phyloP scores from a whole-genome alignment of 2,329 filamentous ascomycete species.

The Cladophialophora immunda region DNA sequence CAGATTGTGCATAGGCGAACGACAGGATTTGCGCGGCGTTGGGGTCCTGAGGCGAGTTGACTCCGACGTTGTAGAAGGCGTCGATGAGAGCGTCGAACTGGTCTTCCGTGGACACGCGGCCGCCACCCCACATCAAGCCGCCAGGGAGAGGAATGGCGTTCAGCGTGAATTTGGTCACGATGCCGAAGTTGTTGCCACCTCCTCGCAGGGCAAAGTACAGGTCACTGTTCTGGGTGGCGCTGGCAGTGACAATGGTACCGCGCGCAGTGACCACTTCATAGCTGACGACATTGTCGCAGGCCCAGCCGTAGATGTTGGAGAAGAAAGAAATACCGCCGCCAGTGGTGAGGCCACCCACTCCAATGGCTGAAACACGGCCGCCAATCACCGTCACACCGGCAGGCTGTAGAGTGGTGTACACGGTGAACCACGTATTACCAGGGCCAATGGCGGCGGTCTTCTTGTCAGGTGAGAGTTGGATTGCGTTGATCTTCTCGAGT shows the following conservation, averaged over 20 bases:
- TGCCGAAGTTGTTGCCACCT: slow-evolving; percentile 51
- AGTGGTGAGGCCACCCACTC: slow-evolving; percentile 40
- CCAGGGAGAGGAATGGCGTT: slow-evolving; percentile 39
- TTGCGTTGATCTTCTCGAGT: slow-evolving; percentile 44
- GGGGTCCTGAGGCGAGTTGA: slow-evolving; percentile 46
- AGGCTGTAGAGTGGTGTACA: slow-evolving; percentile 46
- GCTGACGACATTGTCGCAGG: slow-evolving; percentile 40
- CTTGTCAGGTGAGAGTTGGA: slow-evolving; percentile 43
- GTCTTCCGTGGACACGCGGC: slow-evolving; percentile 28
- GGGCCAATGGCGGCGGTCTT: slow-evolving; percentile 45
- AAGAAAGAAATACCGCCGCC: slow-evolving; percentile 37
- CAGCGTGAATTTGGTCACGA: slow-evolving; percentile 53
- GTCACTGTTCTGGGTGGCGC: slow-evolving; percentile 44
- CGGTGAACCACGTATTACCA: slow-evolving; percentile 48
- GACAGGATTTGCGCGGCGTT: slow-evolving; percentile 49
- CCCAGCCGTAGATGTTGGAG: slow-evolving; percentile 37
- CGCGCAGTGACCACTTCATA: slow-evolving; percentile 39
- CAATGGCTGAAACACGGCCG: slow-evolving; percentile 45
- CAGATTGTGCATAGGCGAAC: slow-evolving; percentile 41
- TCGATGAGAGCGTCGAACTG: slow-evolving; percentile 44
- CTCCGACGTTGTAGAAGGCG: slow-evolving; percentile 46
- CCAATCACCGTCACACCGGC: slow-evolving; percentile 47
- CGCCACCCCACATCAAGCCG: slow-evolving; percentile 37
- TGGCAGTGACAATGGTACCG: slow-evolving; percentile 47
- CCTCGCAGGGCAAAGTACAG: slow-evolving; percentile 54